phyloP scores from a whole-genome alignment of 176 grass and related monocot genomes.

The Stipa capillata region DNA sequence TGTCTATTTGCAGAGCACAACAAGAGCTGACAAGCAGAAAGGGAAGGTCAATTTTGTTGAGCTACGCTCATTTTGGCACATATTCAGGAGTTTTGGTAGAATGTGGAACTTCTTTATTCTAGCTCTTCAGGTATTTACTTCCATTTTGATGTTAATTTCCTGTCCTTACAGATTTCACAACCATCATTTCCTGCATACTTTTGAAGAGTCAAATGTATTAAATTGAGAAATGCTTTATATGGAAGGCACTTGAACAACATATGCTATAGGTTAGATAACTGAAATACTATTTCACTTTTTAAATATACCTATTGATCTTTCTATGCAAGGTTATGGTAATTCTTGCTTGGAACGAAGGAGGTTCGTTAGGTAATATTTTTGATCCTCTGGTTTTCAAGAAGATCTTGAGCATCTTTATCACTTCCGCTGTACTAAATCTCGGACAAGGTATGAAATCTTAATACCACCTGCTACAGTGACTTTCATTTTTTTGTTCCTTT shows the following conservation, averaged over 20 bases:
- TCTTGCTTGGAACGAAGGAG: conserved; percentile 89
- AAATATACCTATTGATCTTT: conserved; percentile 15
- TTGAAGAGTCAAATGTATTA: conserved; percentile 9
- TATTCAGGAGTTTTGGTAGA: conserved; percentile 97
- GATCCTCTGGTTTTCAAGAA: conserved; percentile 57
- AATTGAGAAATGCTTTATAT: neutral
- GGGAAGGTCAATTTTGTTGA: conserved; percentile 98
- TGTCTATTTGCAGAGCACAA: conserved; percentile 36
- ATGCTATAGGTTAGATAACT: conserved; percentile 1
- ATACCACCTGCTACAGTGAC: neutral
- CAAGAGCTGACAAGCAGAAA: conserved; percentile 35
- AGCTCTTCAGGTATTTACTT: conserved; percentile 65
- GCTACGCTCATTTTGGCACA: conserved; percentile 94
- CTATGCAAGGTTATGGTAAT: conserved; percentile 81
- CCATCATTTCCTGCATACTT: neutral
- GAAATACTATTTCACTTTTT: neutral
- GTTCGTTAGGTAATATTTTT: conserved; percentile 58
- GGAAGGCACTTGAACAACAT: neutral
- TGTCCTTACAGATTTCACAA: neutral
- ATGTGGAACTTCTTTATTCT: conserved; percentile 93
- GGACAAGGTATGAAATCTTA: conserved; percentile 64
- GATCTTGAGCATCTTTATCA: conserved; percentile 93
- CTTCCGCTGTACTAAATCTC: conserved; percentile 74
- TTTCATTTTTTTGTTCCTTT: neutral
- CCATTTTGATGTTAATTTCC: neutral